Evolutionary conservation across 208 protist species (phyloP).

Genomic region (Trypanosoma conorhini): DNA sequence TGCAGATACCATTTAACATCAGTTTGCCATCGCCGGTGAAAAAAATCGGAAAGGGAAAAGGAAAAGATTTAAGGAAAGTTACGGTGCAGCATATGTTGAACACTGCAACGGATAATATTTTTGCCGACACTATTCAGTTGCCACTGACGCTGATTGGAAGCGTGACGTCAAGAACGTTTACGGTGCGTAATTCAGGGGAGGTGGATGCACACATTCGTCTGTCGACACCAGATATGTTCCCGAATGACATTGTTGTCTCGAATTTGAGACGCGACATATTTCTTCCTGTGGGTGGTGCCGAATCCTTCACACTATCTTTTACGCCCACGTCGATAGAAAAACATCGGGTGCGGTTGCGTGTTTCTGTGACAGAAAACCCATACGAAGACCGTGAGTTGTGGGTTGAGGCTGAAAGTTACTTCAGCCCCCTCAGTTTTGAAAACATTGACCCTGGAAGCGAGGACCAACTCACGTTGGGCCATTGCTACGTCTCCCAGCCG

Average conservation of each 20-base stretch:
- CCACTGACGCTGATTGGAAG: conserved; percentile 80
- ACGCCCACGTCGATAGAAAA: conserved; percentile 53
- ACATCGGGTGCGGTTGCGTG: conserved; percentile 52
- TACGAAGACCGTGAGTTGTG: conserved; percentile 92
- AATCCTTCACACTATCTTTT: conserved; percentile 65
- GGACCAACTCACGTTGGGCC: conserved; percentile 86
- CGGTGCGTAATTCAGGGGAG: conserved; percentile 84
- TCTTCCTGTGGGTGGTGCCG: conserved; percentile 50
- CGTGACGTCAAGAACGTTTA: conserved; percentile 46
- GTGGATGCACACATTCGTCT: conserved; percentile 85
- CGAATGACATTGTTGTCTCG: conserved; percentile 23
- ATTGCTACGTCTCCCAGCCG: conserved; percentile 73
- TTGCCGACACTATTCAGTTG: conserved; percentile 71
- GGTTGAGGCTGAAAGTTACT: conserved; percentile 84
- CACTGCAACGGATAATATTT: background rate
- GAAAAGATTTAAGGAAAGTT: conserved; percentile 17
- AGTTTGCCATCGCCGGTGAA: background rate
- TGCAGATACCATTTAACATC: conserved; percentile 23
- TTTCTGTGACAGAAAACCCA: conserved; percentile 90
- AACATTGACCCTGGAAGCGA: conserved; percentile 75
- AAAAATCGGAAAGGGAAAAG: conserved; percentile 15
- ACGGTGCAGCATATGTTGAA: background rate
- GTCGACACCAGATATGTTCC: conserved; percentile 39
- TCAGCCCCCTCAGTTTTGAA: conserved; percentile 88
- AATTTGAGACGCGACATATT: conserved; percentile 61